Base-by-base conservation (phyloP, 306 rosid genomes). In the Quercus ilex region DNA sequence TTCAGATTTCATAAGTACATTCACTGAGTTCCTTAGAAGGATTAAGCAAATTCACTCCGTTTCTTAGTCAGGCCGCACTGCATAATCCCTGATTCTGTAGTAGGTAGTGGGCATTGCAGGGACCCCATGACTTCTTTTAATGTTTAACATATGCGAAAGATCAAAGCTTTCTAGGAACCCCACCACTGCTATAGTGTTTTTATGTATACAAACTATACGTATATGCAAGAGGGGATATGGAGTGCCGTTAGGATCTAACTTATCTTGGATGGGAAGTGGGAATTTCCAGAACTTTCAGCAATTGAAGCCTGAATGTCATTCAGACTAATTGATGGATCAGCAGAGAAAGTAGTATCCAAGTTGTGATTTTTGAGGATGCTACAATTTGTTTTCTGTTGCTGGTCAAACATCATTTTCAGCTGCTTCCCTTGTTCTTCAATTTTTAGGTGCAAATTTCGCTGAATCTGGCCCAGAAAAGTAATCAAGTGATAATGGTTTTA, bases 351-450 rank as follows among this genome's bases (percentile, higher is more conserved):
- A 17, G 12, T 79, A 67, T 62, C 76, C 81, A 84, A 60, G 75
- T 78, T 81, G 20, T 76, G 72, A 68, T 71, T 81, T 21, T 51
- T 69, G 78, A 78, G 43, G 77, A 74, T 63, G 71, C 68, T 53
- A 18, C 19, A 33, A 73, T 70, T 81, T 85, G 86, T 79, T 83
- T 87, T 85, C 68, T 80, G 88, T 41, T 82, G 91, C 55, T 82
- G 87, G 5, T 87, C 88, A 87, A 90, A 84, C 87, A 87, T 84
- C 88, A 74, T 90, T 75, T 83, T 90, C 62, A 90, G 76, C 73
- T 90, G 90, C 80, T 71, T 87, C 63, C 90, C 93, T 64, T 90
- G 93, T 75, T 90, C 91, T 68, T 87, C 93, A 76, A 90, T 84
- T 43, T 79, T 55, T 55, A 85, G 25, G 31, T 85, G 93, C 46